A percentile compares a stretch with the other conserved stretches of the same genome.
Conservation (phyloP, 2,329 filamentous ascomycete genomes). For the Pseudopyrenochaeta lycopersici region DNA sequence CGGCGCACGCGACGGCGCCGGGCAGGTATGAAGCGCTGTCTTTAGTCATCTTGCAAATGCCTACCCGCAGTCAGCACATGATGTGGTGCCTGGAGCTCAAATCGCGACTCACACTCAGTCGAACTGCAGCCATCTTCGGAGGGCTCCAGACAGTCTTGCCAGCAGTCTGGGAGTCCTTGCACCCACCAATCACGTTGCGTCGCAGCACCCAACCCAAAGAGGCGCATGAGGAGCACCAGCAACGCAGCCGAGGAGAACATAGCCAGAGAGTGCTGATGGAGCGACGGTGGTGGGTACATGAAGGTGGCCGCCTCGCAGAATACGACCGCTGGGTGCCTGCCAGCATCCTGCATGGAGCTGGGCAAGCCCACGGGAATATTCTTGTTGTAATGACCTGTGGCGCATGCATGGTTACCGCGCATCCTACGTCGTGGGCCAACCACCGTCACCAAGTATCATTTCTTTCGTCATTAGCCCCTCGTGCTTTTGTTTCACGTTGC, state of each 20-base stretch:
- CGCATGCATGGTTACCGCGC: slow-evolving; percentile 3
- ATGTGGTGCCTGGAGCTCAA: neutral
- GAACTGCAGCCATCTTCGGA: slow-evolving; percentile 29
- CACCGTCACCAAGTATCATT: neutral
- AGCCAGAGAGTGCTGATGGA: neutral
- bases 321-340: neutral
- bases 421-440: slow-evolving; percentile 3
- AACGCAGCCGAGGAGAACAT: slow-evolving; percentile 8
- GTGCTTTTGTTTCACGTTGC: slow-evolving; percentile 17
- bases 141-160: slow-evolving; percentile 26
- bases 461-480: slow-evolving; percentile 9
- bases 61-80: slow-evolving; percentile 18
- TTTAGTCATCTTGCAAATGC: slow-evolving; percentile 35
- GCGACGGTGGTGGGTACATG: slow-evolving; percentile 2
- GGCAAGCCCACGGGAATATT: neutral
- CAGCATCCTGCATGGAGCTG: neutral
- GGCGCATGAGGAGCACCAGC: slow-evolving; percentile 6
- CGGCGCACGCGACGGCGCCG: slow-evolving; percentile 28
- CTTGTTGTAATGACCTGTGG: slow-evolving; percentile 4
- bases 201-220: slow-evolving; percentile 3
- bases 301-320: neutral
- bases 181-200: slow-evolving; percentile 28
- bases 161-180: slow-evolving; percentile 27
- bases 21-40: slow-evolving; percentile 25
- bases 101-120: slow-evolving; percentile 21